Evolutionary conservation across 176 grass and related monocot genomes (phyloP), one percentile per base, ranked within the genome.

Genomic region (Oryza meridionalis): DNA sequence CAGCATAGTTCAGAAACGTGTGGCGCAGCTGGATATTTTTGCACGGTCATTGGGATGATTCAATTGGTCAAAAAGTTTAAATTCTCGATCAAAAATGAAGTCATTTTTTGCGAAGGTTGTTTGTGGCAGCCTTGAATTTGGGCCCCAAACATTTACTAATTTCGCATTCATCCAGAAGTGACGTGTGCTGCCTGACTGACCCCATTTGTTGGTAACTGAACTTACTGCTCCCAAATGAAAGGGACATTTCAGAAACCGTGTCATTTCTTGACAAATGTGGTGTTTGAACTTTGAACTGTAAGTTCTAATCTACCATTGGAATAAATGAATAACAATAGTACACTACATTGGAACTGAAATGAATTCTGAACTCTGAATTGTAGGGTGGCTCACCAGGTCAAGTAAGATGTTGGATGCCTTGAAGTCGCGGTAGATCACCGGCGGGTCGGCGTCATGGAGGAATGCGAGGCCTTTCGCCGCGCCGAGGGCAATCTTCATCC

Each of bases 371-470:
- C 21, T 25, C 15, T 81, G 15, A 7, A 7, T 15, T 7, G 10
- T 35, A 43, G 3, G 4, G 37, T 40, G 21, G 67, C 87, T 91
- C 81, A 94, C 92, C 81, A 81, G 79, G 64, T 94, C 89, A 6
- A 94, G 84, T 73, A 94, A 70, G 73, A 94, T 91, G 44, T 94
- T 94, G 14, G 92, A 94, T 37, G 92, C 92, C 75, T 94, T 94
- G 81, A 94, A 94, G 47, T 94, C 92, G 3, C 92, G 92, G 86
- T 94, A 94, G 77, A 94, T 94, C 58, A 94, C 86, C 4, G 84
- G 89, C 0, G 78, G 86, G 68, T 85, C 78, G 2, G 92, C 76
- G 31, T 67, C 77, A 12, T 94, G 92, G 32, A 94, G 92, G 62
- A 94, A 94, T 8, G 92, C 84, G 27, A 94, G 92, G 67, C 92